Base-by-base conservation (phyloP, 495 filamentous ascomycete genomes). In the Pyrenula aspistea region DNA sequence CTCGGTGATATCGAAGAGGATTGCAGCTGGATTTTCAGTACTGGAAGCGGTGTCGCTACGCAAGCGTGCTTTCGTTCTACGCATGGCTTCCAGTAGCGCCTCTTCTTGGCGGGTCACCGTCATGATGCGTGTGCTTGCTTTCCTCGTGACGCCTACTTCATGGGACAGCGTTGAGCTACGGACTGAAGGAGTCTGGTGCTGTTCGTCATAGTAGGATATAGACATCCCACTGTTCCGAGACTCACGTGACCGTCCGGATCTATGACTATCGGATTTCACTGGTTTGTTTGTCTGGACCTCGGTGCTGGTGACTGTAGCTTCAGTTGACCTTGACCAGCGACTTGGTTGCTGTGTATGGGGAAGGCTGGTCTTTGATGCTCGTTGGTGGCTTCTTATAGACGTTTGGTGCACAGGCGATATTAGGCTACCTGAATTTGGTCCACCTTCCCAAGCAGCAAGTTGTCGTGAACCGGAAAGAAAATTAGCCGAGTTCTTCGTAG, bases 51-150 rank as follows among this genome's bases (percentile, higher is more conserved):
- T 72, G 68, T 8, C 68, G 67, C 4, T 67, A 70, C 47, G 66
- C 67, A 0, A 61, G 68, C 0, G 71, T 31, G 88, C 86, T 49
- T 87, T 77, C 63, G 90, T 90, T 61, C 81, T 70, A 31, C 91
- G 78, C 78, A 96, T 83, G 12, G 88, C 86, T 60, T 88, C 86
- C 8, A 96, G 72, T 3, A 96, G 73, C 64, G 86, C 81, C 63
- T 90, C 85, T 65, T 96, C 91, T 68, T 95, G 88, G 54, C 82
- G 77, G 0, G 89, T 95, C 53, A 95, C 89, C 0, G 87, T 85
- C 80, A 96, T 93, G 47, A 93, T 73, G 42, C 84, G 83, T 53
- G 81, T 85, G 59, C 77, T 75, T 20, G 24, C 8, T 52, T 24
- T 4, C 22, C 19, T 20, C 19, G 22, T 42, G 10, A 36, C 22